Conservation (phyloP, 1,139 yeast genomes). For the Yamadazyma kanchanaburiensis region DNA sequence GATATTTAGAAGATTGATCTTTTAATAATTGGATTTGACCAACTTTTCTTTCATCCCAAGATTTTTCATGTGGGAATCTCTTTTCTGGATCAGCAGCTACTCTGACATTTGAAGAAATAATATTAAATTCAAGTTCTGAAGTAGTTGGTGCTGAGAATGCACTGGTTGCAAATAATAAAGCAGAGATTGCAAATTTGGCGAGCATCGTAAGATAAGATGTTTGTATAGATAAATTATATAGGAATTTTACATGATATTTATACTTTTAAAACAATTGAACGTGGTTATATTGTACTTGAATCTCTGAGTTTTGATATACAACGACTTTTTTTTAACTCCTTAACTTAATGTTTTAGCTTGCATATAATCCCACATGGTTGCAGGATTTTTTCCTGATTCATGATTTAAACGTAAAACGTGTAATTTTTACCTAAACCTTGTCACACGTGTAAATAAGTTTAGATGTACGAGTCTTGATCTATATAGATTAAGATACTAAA, state of each 20-base stretch:
- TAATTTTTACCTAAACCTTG: not conserved
- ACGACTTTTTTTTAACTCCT: too few relatives aligned
- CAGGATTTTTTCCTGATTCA: conserved; percentile 2
- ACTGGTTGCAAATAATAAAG: conserved; percentile 4
- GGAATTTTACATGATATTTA: too few relatives aligned
- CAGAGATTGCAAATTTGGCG: conserved; percentile 1
- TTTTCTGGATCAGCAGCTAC: conserved; percentile 13
- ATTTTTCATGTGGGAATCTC: conserved; percentile 20
- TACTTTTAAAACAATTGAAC: too few relatives aligned
- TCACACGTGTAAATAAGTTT: conserved; percentile 1
- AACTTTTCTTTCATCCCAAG: conserved; percentile 21
- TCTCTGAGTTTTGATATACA: too few relatives aligned
- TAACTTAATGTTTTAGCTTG: too few relatives aligned
- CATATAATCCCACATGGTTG: conserved; percentile 4
- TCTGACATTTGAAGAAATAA: conserved; percentile 25
- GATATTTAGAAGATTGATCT: conserved; percentile 10
- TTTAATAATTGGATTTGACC: conserved; percentile 16
- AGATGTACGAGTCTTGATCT: too few relatives aligned
- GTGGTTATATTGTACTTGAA: too few relatives aligned
- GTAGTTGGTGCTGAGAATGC: conserved; percentile 5
- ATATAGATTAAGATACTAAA: too few relatives aligned
- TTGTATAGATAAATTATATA: too few relatives aligned
- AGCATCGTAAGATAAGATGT: too few relatives aligned
- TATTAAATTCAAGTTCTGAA: conserved; percentile 9
- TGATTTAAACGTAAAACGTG: conserved; percentile 3